Percentiles rank a stretch among this genome's conserved stretches.
Conservation (phyloP, 768 basidiomycete genomes). For the Boletus fagicola region DNA sequence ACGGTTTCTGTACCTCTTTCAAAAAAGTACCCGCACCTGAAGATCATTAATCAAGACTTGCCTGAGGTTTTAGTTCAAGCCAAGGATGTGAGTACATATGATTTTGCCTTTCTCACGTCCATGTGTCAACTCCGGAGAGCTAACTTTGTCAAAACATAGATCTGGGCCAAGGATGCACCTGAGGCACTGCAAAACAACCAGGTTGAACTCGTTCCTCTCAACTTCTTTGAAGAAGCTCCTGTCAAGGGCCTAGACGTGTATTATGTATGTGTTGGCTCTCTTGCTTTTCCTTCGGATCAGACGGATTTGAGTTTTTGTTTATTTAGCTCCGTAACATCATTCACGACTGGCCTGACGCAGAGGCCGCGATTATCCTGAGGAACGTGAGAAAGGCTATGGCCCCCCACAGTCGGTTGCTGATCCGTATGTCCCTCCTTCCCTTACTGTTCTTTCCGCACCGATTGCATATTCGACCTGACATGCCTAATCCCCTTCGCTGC, state of each 20-base stretch:
- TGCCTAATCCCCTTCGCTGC: background rate
- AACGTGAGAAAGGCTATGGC: slow-evolving; percentile 31
- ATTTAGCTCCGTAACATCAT: slow-evolving; percentile 28
- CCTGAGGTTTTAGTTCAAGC: slow-evolving; percentile 27
- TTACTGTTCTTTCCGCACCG: background rate
- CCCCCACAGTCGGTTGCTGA: slow-evolving; percentile 31
- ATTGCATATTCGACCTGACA: too few species aligned
- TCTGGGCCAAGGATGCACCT: slow-evolving; percentile 19
- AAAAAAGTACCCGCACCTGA: slow-evolving; percentile 27
- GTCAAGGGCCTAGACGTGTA: slow-evolving; percentile 23
- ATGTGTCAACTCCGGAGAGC: background rate
- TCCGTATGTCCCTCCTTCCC: slow-evolving; percentile 26
- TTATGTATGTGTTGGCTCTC: slow-evolving; percentile 16
- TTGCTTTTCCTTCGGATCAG: background rate
- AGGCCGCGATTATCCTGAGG: slow-evolving; percentile 31
- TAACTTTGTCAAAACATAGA: slow-evolving; percentile 6
- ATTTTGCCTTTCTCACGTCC: background rate
- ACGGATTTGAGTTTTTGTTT: background rate
- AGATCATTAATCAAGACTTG: slow-evolving; percentile 29
- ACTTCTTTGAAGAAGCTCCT: slow-evolving; percentile 22
- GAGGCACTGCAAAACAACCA: slow-evolving; percentile 17
- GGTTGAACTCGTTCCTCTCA: slow-evolving; percentile 17
- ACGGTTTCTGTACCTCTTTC: slow-evolving; percentile 29
- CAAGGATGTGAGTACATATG: slow-evolving; percentile 13
- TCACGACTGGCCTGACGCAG: slow-evolving; percentile 39